Conservation (phyloP, 1,139 yeast species). For the Blastobotrys proliferans region DNA sequence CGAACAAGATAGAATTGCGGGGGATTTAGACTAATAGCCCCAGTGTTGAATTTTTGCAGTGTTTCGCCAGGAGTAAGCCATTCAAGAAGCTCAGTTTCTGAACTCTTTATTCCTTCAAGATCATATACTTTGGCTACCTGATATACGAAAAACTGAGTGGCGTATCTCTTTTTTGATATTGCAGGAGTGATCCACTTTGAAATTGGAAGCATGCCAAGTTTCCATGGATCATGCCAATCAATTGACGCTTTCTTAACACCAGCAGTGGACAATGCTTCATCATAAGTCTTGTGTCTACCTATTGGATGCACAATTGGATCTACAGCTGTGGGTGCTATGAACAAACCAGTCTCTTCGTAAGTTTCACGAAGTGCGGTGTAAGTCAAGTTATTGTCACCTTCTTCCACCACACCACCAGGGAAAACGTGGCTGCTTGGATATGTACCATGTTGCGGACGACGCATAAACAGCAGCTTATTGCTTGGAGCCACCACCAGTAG, state of each 20-base stretch:
- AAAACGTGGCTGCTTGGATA: slow-evolving; percentile 33
- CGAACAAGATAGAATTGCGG: slow-evolving; percentile 33
- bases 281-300: slow-evolving; percentile 16
- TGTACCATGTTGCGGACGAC: slow-evolving; percentile 30
- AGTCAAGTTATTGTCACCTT: slow-evolving; percentile 26
- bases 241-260: slow-evolving; percentile 12
- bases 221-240: slow-evolving; percentile 17
- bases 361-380: slow-evolving; percentile 35
- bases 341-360: slow-evolving; percentile 34
- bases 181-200: slow-evolving; percentile 34
- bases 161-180: slow-evolving; percentile 24
- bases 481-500: slow-evolving; percentile 30
- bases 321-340: slow-evolving; percentile 23
- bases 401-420: slow-evolving; percentile 34
- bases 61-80: slow-evolving; percentile 32
- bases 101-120: slow-evolving; percentile 15
- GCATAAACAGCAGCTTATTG: slow-evolving; percentile 29
- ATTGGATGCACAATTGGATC: slow-evolving; percentile 18
- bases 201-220: slow-evolving; percentile 10
- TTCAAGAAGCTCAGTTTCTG: slow-evolving; percentile 25
- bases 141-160: slow-evolving; percentile 31
- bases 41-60: slow-evolving; percentile 22
- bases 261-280: slow-evolving; percentile 16
- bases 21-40: slow-evolving; percentile 30
- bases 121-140: slow-evolving; percentile 19